phyloP scores from a whole-genome alignment of 257 asterid genomes.

The Apocynum venetum region DNA sequence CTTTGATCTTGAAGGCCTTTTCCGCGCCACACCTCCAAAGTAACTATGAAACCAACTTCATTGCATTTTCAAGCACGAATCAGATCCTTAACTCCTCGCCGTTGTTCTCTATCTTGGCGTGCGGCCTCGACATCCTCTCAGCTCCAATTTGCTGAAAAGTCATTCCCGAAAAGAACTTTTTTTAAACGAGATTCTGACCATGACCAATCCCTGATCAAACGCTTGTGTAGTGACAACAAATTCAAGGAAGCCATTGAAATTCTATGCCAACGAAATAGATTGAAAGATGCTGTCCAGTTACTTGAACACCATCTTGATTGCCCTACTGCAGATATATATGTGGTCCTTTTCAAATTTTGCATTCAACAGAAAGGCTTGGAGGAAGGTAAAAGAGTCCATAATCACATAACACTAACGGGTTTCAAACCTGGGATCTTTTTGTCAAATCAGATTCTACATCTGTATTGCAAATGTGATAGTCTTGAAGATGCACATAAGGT shows the following conservation, averaged over 20 bases:
- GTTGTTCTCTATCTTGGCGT: conserved; percentile 3
- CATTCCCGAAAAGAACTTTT: neutral
- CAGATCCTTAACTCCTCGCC: neutral
- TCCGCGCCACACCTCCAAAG: neutral
- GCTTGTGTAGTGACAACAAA: conserved; percentile 5
- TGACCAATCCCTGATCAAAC: neutral
- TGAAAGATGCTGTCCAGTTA: conserved; percentile 9
- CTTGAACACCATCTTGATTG: conserved; percentile 4
- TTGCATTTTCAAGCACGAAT: conserved; percentile 17
- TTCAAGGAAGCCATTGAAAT: conserved; percentile 8
- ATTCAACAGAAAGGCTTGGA: neutral
- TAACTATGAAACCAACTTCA: conserved; percentile 24
- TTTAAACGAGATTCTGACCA: neutral
- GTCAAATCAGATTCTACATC: conserved; percentile 9
- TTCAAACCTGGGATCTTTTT: conserved; percentile 3
- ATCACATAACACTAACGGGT: neutral
- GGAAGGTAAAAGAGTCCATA: conserved; percentile 14
- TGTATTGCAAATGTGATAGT: conserved; percentile 5
- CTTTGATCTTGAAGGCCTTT: neutral
- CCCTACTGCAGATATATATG: conserved; percentile 1
- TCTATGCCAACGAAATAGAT: conserved; percentile 6
- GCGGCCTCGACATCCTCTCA: neutral
- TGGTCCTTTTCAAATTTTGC: conserved; percentile 7
- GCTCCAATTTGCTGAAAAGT: neutral
- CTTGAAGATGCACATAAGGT: conserved; percentile 11